Evolutionary conservation across 495 filamentous ascomycete genomes (phyloP).

Genomic region (Aspergillus nidulans): DNA sequence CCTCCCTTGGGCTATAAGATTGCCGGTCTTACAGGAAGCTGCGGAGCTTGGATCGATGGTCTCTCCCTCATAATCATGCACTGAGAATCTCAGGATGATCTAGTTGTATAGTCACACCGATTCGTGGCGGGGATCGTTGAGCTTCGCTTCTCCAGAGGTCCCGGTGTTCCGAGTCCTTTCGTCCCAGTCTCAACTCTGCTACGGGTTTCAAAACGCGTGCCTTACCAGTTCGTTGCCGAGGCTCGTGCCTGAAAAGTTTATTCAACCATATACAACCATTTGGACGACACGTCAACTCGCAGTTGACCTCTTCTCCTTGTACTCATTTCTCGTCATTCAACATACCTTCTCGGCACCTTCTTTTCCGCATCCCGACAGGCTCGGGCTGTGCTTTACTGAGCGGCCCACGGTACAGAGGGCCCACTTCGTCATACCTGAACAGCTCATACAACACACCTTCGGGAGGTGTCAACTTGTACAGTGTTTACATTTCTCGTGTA

Average conservation of each 20-base stretch:
- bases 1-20: constrained; percentile 87
- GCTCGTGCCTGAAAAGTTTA: neutral
- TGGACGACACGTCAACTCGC: neutral
- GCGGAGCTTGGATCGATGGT: constrained; percentile 78
- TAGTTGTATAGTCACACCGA: neutral
- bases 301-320: constrained; percentile 1
- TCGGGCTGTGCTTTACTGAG: neutral
- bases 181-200: neutral
- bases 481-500: constrained; percentile 3
- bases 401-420: neutral
- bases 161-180: neutral
- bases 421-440: neutral
- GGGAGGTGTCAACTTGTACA: neutral
- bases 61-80: constrained; percentile 81
- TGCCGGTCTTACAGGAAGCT: constrained; percentile 81
- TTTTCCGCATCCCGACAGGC: neutral
- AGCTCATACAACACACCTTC: neutral
- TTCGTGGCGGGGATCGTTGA: neutral
- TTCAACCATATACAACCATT: constrained; percentile 1
- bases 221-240: neutral
- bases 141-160: neutral
- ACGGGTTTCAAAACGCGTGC: neutral
- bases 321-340: neutral
- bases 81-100: constrained; percentile 28
- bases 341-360: neutral